Percentiles rank a stretch among this genome's conserved stretches.
Conservation (phyloP, 192 early-diverging fungal species). For the Linnemannia zychae region DNA sequence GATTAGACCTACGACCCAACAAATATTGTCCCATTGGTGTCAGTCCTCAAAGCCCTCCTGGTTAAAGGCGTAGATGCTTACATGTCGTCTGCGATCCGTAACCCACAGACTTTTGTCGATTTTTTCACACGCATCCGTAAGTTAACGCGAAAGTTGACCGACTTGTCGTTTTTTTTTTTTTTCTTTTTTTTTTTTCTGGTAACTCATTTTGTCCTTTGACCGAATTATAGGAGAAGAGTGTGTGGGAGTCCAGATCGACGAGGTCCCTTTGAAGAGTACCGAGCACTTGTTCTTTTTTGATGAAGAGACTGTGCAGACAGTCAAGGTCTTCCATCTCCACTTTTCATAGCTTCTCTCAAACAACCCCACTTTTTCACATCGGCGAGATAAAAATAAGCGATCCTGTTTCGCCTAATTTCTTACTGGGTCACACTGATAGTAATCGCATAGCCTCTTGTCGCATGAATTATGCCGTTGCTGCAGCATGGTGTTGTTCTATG, state of each 20-base stretch:
- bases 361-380: not conserved
- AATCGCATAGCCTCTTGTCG: not conserved
- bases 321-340: constrained; percentile 46
- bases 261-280: constrained; percentile 18
- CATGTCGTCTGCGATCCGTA: constrained; percentile 55
- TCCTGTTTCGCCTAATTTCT: not conserved
- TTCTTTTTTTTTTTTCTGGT: not conserved
- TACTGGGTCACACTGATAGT: not conserved
- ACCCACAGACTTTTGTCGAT: constrained; percentile 49
- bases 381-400: not conserved
- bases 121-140: constrained; percentile 50
- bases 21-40: constrained; percentile 40
- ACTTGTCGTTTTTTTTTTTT: not conserved
- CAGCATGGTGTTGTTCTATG: not conserved
- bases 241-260: constrained; percentile 34
- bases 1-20: constrained; percentile 50
- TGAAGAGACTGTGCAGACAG: constrained; percentile 44
- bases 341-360: not conserved
- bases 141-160: not conserved
- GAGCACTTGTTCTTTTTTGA: constrained; percentile 55
- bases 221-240: constrained; percentile 32
- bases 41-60: constrained; percentile 42
- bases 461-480: not conserved
- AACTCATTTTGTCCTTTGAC: not conserved
- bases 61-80: constrained; percentile 40